Base-by-base conservation (phyloP, 345 rosid genomes). In the Salix koriyanagi region DNA sequence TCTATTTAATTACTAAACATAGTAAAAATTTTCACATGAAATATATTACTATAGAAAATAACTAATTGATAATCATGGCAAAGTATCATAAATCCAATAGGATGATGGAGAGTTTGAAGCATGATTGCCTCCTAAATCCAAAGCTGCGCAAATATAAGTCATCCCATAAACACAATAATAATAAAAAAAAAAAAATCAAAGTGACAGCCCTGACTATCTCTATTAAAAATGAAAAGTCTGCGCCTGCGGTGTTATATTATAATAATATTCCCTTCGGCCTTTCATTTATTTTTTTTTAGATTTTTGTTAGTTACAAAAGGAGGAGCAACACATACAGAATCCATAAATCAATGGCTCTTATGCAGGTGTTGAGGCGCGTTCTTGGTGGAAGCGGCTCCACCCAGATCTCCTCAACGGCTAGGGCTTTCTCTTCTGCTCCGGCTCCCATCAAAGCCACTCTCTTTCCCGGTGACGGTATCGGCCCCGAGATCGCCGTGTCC, bases 401-500 rank as follows among this genome's bases (percentile, higher is more conserved):
- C 23, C 82, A 50, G 82, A 79, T 84, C 76, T 15, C 79, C 0
- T 70, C 66, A 2, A 74, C 77, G 9, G 65, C 90, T 32, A 86
- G 93, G 81, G 81, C 86, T 85, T 90, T 89, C 84, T 91, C 83
- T 41, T 85, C 90, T 4, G 84, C 88, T 52, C 10, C 85, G 32
- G 50, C 83, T 76, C 87, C 91, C 73, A 96, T 96, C 85, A 82
- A 82, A 16, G 98, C 96, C 82, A 96, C 99, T 42, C 93, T 96
- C 72, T 96, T 96, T 79, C 98, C 99, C 56, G 99, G 98, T 73
- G 98, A 96, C 62, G 99, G 98, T 69, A 92, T 95, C 83, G 99
- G 99, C 78, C 99, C 99, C 54, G 99, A 96, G 88, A 96, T 96
- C 85, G 98, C 99, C 7, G 91, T 90, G 67, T 89, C 99, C 75